These are phyloP conservation scores for Epichloe aotearoae DNA, from an alignment of 2,329 filamentous ascomycete genomes.

Conservation along the genomic window DNA sequence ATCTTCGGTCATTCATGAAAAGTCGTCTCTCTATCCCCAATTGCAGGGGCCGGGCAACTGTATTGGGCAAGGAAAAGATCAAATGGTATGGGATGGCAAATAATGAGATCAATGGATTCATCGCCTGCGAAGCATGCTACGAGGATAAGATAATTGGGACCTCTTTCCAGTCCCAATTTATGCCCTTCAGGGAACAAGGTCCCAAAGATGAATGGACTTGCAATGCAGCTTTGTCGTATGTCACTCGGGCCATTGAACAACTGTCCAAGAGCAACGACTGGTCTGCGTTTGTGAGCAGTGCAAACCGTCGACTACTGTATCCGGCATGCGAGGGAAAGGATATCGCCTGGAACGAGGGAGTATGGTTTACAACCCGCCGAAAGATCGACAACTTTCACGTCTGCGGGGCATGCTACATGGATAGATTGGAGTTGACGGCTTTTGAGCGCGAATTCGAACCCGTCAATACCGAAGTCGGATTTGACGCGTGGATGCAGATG, in stretches of 20 bases:
- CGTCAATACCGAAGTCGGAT: conserved; percentile 7
- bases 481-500: conserved; percentile 12
- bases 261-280: conserved; percentile 16
- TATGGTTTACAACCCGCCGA: conserved; percentile 15
- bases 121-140: conserved; percentile 26
- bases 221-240: conserved; percentile 16
- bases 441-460: conserved; percentile 17
- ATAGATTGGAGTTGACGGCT: conserved; percentile 17
- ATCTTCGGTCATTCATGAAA: conserved; percentile 16
- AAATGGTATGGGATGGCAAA: conserved; percentile 20
- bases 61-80: conserved; percentile 11
- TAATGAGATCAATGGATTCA: conserved; percentile 18
- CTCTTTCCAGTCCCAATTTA: conserved; percentile 18
- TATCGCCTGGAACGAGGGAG: conserved; percentile 10
- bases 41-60: conserved; percentile 17
- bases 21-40: conserved; percentile 13
- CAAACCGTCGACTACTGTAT: conserved; percentile 12
- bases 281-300: conserved; percentile 15
- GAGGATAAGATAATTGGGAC: conserved; percentile 18
- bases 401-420: conserved; percentile 23
- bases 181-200: conserved; percentile 12
- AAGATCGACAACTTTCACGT: conserved; percentile 15
- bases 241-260: conserved; percentile 10
- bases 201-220: conserved; percentile 20
- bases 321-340: conserved; percentile 18